Evolutionary conservation across 164 flowering plant genomes (phyloP).

Genomic region (Magnolia sinica): DNA sequence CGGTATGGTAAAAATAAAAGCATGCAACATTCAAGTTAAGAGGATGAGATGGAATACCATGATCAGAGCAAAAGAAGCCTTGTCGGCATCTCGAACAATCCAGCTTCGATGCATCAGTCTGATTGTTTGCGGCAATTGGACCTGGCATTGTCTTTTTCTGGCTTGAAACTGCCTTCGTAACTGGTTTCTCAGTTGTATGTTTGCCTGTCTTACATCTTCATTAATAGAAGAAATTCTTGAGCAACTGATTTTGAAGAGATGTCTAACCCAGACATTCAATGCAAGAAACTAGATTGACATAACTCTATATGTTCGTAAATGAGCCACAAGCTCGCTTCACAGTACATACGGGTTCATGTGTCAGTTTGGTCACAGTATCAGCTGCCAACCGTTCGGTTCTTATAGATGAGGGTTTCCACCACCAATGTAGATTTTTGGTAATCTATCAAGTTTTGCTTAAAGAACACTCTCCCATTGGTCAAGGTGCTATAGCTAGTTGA

Average conservation of each 20-base stretch:
- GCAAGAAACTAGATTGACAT: not conserved
- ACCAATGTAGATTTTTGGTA: not conserved
- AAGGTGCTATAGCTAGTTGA: too few species aligned
- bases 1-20: not conserved
- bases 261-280: not conserved
- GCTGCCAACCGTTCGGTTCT: not conserved
- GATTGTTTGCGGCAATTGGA: conserved; percentile 28
- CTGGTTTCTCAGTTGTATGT: conserved; percentile 92
- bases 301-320: not conserved
- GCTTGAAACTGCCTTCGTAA: conserved; percentile 36
- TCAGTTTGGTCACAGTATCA: too few species aligned
- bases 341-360: not conserved
- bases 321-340: not conserved
- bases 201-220: conserved; percentile 91
- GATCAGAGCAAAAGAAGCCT: conserved; percentile 95
- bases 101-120: conserved; percentile 39
- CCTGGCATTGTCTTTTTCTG: conserved; percentile 31
- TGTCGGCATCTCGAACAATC: conserved; percentile 82
- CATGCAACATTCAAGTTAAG: not conserved
- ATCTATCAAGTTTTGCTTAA: too few species aligned
- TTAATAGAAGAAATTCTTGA: conserved; percentile 17
- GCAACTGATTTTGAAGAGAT: conserved; percentile 10
- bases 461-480: too few species aligned
- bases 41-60: conserved; percentile 47
- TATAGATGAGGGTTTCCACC: not conserved